A percentile compares a stretch with the other conserved stretches of the same genome.
Evolutionary conservation across 2,329 filamentous ascomycete genomes (phyloP).

Genomic region (Diaporthe australafricana): DNA sequence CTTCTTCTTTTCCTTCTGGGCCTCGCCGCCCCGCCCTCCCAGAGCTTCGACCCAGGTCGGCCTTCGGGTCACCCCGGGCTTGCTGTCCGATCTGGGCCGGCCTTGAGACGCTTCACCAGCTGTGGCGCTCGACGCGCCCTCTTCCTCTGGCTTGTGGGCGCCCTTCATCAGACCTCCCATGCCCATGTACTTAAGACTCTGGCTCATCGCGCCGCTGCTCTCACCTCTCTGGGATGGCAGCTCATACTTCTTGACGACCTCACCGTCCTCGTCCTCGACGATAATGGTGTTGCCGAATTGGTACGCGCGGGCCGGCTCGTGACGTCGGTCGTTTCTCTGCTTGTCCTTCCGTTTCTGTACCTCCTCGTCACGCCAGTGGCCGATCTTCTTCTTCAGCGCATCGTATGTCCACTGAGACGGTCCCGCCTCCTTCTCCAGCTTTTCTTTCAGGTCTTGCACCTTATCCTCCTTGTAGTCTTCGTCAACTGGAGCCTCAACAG

Average conservation of each 20-base stretch:
- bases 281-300: constrained; percentile 90
- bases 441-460: constrained; percentile 44
- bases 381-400: constrained; percentile 61
- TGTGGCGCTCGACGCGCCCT: constrained; percentile 28
- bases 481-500: constrained; percentile 61
- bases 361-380: constrained; percentile 68
- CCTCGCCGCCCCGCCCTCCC: constrained; percentile 42
- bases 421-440: constrained; percentile 48
- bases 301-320: constrained; percentile 83
- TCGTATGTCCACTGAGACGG: constrained; percentile 56
- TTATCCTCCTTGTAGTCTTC: constrained; percentile 39
- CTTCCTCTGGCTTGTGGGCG: constrained; percentile 48
- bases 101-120: constrained; percentile 38
- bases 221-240: constrained; percentile 68
- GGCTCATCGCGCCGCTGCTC: constrained; percentile 53
- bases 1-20: constrained; percentile 54
- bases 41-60: constrained; percentile 43
- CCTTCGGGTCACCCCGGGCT: constrained; percentile 1
- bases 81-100: constrained; percentile 37
- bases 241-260: constrained; percentile 87
- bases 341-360: constrained; percentile 72
- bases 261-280: constrained; percentile 87
- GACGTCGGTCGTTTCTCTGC: constrained; percentile 64
- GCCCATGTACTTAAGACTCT: constrained; percentile 66
- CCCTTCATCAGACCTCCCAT: constrained; percentile 59